Conservation (phyloP, 2,329 filamentous ascomycete genomes). For the Coleophoma cylindrospora region DNA sequence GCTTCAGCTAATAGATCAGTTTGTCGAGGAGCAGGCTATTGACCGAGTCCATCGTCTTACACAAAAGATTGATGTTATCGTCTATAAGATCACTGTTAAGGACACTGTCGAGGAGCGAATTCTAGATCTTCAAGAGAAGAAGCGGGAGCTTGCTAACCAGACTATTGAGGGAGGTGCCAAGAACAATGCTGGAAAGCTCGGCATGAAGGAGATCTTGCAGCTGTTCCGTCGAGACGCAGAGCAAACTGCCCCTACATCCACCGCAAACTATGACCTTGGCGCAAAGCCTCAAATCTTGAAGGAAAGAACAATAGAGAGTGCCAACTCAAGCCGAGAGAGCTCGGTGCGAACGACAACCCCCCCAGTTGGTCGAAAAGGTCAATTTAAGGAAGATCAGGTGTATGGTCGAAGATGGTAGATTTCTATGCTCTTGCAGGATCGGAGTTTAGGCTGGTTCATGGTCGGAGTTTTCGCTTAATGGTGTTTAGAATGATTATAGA, state of each 20-base stretch:
- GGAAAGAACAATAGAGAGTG: slow-evolving; percentile 8
- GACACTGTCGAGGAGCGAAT: slow-evolving; percentile 91
- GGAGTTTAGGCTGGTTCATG: not conserved
- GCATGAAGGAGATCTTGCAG: slow-evolving; percentile 87
- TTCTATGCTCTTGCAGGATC: not conserved
- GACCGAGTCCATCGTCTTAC: slow-evolving; percentile 98
- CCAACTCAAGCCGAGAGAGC: slow-evolving; percentile 10
- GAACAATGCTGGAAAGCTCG: slow-evolving; percentile 73
- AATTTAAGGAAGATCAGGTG: slow-evolving; percentile 21
- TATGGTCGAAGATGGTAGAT: slow-evolving; percentile 25
- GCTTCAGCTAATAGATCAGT: slow-evolving; percentile 41
- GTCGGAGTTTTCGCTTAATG: not conserved
- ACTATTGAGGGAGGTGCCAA: slow-evolving; percentile 80
- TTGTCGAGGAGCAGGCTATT: slow-evolving; percentile 98
- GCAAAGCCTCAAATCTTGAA: slow-evolving; percentile 23
- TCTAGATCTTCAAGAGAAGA: slow-evolving; percentile 89
- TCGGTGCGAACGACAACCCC: slow-evolving; percentile 16
- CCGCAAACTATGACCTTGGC: slow-evolving; percentile 15
- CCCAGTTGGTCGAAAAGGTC: slow-evolving; percentile 4
- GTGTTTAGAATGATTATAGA: too few species aligned
- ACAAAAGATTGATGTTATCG: slow-evolving; percentile 88
- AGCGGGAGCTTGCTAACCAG: slow-evolving; percentile 83
- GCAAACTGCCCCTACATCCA: slow-evolving; percentile 13
- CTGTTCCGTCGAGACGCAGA: slow-evolving; percentile 54
- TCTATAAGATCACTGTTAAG: slow-evolving; percentile 88